phyloP scores from a whole-genome alignment of 352 stramenopile genomes.

The Plasmopara muralis region DNA sequence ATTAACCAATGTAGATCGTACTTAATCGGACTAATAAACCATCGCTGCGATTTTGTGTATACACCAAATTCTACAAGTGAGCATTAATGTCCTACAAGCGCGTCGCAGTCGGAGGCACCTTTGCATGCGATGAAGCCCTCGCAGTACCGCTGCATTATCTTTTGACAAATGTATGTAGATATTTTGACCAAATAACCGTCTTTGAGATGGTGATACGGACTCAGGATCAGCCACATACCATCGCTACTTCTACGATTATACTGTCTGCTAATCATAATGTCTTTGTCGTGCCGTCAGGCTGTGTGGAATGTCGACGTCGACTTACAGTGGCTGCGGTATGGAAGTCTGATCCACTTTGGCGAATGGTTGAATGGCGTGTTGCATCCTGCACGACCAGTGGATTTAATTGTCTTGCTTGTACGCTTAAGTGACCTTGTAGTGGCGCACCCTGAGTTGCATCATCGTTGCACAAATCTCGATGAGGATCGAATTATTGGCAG shows the following conservation, averaged over 20 bases:
- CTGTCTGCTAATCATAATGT: background rate
- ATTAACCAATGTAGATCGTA: slow-evolving; percentile 23
- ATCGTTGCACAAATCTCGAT: background rate
- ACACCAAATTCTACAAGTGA: too few relatives aligned
- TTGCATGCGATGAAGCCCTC: slow-evolving; percentile 52
- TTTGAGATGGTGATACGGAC: too few relatives aligned
- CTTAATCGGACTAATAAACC: slow-evolving; percentile 9
- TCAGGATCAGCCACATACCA: background rate
- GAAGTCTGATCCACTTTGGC: slow-evolving; percentile 28
- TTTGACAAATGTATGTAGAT: slow-evolving; percentile 34
- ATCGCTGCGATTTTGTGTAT: too few relatives aligned
- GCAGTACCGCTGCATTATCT: slow-evolving; percentile 46
- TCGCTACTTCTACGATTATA: background rate
- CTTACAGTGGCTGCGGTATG: slow-evolving; percentile 56
- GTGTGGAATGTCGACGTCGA: slow-evolving; percentile 21
- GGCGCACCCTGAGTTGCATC: slow-evolving; percentile 47
- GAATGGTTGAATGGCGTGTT: slow-evolving; percentile 23
- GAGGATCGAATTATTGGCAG: background rate
- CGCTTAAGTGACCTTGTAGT: slow-evolving; percentile 49
- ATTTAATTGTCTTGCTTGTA: slow-evolving; percentile 55
- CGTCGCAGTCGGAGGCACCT: slow-evolving; percentile 48
- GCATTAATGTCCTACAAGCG: slow-evolving; percentile 14
- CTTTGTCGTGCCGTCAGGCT: slow-evolving; percentile 18
- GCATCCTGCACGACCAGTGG: slow-evolving; percentile 5
- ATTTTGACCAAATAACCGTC: too few relatives aligned